Evolutionary conservation across 108 stramenopile species (phyloP).

Genomic region (Nannochloropsis gaditana): DNA sequence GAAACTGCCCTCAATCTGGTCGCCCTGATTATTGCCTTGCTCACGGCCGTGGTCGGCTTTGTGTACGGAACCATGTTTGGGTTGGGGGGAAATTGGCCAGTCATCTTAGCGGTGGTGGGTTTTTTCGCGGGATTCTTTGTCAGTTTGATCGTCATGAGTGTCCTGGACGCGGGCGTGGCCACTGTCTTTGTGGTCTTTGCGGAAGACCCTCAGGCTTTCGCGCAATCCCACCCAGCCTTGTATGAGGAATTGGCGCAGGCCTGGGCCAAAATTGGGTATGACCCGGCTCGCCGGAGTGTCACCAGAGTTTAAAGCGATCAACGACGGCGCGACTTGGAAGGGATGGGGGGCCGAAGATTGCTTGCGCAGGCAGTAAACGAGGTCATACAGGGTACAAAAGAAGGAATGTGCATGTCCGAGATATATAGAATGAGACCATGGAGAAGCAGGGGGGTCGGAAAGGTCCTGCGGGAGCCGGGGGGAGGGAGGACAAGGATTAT

Average conservation of each 20-base stretch:
- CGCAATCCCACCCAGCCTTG: constrained; percentile 22
- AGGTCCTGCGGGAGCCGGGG: too few relatives aligned
- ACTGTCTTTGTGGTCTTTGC: constrained; percentile 49
- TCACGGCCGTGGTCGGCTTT: not conserved
- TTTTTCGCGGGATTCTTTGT: constrained; percentile 19
- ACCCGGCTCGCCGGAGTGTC: not conserved
- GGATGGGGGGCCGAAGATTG: not conserved
- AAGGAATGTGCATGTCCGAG: too few relatives aligned
- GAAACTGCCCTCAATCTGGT: constrained; percentile 27
- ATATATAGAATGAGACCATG: too few relatives aligned
- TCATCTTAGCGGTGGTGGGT: constrained; percentile 10
- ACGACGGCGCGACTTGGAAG: not conserved
- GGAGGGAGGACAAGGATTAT: too few relatives aligned
- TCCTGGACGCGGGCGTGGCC: constrained; percentile 35
- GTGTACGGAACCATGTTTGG: not conserved
- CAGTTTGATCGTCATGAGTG: constrained; percentile 11
- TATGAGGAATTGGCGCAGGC: constrained; percentile 12
- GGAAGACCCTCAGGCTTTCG: constrained; percentile 29
- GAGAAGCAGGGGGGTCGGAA: too few relatives aligned
- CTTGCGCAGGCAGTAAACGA: too few relatives aligned
- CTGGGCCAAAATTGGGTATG: not conserved
- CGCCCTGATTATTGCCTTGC: not conserved
- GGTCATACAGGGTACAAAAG: too few relatives aligned
- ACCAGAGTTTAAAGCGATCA: not conserved
- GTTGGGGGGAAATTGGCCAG: not conserved